phyloP scores from a whole-genome alignment of 768 basidiomycete species.

The Suillus paluster region DNA sequence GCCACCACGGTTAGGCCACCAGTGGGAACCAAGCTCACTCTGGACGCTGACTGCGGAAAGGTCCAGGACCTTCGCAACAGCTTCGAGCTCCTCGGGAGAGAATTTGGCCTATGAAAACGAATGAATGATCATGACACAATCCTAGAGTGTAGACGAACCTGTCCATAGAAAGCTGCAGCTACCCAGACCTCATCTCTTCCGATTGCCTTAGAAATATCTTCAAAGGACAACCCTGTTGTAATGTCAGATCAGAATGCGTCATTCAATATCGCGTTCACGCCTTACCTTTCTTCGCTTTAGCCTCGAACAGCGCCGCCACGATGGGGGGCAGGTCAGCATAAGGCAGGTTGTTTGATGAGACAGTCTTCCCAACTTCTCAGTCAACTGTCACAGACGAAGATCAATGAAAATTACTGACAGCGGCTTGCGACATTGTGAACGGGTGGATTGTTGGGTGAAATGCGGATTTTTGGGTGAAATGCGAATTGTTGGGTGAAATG shows the following conservation, averaged over 20 bases:
- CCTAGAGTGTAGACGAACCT: constrained; percentile 45
- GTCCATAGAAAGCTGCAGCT: constrained; percentile 81
- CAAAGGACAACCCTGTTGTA: constrained; percentile 65
- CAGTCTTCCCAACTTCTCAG: constrained; percentile 32
- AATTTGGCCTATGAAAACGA: constrained; percentile 62
- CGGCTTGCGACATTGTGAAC: constrained; percentile 41
- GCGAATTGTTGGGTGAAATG: background rate
- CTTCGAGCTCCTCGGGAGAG: constrained; percentile 57
- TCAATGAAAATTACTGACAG: constrained; percentile 32
- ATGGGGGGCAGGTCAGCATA: constrained; percentile 58
- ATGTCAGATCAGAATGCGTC: background rate
- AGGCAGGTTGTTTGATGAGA: constrained; percentile 48
- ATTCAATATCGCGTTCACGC: background rate
- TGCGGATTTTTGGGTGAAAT: no score
- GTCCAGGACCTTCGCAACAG: constrained; percentile 54
- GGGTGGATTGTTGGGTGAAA: background rate
- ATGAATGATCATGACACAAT: constrained; percentile 3
- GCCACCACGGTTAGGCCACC: constrained; percentile 75
- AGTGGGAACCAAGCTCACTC: constrained; percentile 59
- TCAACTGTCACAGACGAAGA: background rate
- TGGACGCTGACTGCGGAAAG: constrained; percentile 45
- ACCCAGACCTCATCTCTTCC: constrained; percentile 83
- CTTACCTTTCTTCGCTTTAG: constrained; percentile 68
- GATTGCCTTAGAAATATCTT: constrained; percentile 65
- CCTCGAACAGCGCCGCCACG: constrained; percentile 56